Percentiles rank a stretch among this genome's conserved stretches.
These are phyloP conservation scores for Pisolithus marmoratus DNA, from an alignment of 768 basidiomycete species.

Conservation along the genomic window DNA sequence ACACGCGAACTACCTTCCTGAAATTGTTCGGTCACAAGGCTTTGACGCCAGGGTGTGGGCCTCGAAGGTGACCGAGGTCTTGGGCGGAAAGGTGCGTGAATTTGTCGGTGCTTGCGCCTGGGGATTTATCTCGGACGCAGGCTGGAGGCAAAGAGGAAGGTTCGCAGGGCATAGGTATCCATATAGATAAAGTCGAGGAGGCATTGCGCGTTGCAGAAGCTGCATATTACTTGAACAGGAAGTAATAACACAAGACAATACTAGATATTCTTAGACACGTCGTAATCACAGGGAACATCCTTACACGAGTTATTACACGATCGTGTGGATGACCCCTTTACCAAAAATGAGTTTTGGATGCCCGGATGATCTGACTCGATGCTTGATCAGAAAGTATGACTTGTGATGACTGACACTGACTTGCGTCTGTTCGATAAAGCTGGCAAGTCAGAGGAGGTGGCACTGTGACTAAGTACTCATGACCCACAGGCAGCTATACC, in stretches of 20 bases:
- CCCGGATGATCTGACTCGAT: background rate
- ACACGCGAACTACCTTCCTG: constrained; percentile 80
- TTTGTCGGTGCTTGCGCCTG: background rate
- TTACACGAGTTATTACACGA: background rate
- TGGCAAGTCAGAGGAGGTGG: too few relatives aligned
- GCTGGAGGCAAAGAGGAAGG: constrained; percentile 94
- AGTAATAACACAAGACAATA: constrained; percentile 5
- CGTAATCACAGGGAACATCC: background rate
- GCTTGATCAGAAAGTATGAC: background rate
- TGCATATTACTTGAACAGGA: constrained; percentile 25
- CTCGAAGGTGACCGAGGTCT: constrained; percentile 60
- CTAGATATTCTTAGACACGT: background rate
- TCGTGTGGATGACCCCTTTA: background rate
- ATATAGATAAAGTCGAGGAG: constrained; percentile 56
- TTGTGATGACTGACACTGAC: background rate
- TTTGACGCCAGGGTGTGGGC: constrained; percentile 91
- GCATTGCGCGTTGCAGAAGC: constrained; percentile 56
- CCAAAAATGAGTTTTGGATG: too few relatives aligned
- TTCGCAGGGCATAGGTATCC: constrained; percentile 81
- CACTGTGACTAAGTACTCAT: constrained; percentile 10
- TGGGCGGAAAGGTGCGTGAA: constrained; percentile 82
- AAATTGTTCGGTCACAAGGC: constrained; percentile 53
- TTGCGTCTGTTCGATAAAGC: too few relatives aligned
- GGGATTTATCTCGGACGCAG: constrained; percentile 33
- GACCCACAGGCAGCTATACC: constrained; percentile 24